phyloP scores from a whole-genome alignment of 164 flowering plant genomes.

The Dillenia suffruticosa region DNA sequence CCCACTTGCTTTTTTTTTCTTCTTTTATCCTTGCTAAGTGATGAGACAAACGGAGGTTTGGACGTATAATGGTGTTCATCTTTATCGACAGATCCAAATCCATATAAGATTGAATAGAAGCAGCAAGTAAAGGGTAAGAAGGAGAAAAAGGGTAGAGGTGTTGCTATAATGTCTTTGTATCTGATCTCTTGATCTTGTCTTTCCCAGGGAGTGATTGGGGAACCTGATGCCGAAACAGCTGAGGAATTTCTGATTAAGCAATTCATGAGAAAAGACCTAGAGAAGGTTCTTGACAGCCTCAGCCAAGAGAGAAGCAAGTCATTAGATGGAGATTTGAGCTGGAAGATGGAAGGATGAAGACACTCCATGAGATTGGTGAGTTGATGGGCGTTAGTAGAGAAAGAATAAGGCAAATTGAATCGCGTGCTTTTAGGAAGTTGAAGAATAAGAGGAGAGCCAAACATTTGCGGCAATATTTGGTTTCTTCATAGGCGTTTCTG shows the following conservation, averaged over 20 bases:
- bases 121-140: neutral
- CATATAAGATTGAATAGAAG: neutral
- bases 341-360: constrained; percentile 81
- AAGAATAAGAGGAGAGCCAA: constrained; percentile 75
- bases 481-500: too few relatives aligned
- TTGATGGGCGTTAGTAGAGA: constrained; percentile 90
- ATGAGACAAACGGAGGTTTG: neutral
- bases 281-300: constrained; percentile 69
- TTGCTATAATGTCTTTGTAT: neutral
- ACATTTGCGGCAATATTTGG: constrained; percentile 71
- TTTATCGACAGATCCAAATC: neutral
- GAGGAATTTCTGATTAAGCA: constrained; percentile 68
- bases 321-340: constrained; percentile 77
- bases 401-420: constrained; percentile 89
- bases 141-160: too few relatives aligned
- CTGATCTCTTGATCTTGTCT: neutral
- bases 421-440: constrained; percentile 71
- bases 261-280: constrained; percentile 75
- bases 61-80: neutral
- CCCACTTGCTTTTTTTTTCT: too few relatives aligned
- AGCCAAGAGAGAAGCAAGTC: constrained; percentile 72
- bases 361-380: constrained; percentile 94
- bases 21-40: too few relatives aligned
- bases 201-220: constrained; percentile 68
- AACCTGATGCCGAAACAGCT: constrained; percentile 71